phyloP scores from a whole-genome alignment of 2,329 filamentous ascomycete genomes.

The Aspergillus niger region DNA sequence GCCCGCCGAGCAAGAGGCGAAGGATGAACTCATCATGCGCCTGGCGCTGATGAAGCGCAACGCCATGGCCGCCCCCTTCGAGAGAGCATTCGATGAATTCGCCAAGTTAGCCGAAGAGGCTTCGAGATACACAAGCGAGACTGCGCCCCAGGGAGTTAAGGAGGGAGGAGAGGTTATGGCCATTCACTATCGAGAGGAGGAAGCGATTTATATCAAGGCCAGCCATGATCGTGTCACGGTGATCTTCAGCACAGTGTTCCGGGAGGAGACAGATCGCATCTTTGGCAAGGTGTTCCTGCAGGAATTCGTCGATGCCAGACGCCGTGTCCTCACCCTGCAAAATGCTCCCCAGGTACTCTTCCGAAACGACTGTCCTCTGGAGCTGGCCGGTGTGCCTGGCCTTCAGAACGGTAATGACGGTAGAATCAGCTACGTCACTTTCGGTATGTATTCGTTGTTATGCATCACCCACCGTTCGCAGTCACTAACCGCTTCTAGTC shows the following conservation, averaged over 20 bases:
- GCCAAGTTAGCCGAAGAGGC: constrained; percentile 83
- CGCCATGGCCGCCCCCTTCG: constrained; percentile 97
- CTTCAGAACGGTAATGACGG: constrained; percentile 73
- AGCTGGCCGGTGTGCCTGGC: constrained; percentile 85
- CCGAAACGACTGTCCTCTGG: constrained; percentile 88
- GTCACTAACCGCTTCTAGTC: constrained; percentile 56
- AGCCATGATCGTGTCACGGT: constrained; percentile 96
- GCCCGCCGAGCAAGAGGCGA: constrained; percentile 79
- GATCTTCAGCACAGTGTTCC: constrained; percentile 97
- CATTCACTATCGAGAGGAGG: constrained; percentile 97
- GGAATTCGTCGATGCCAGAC: constrained; percentile 95
- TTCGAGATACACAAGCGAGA: constrained; percentile 88
- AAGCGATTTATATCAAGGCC: constrained; percentile 98
- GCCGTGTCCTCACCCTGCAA: constrained; percentile 78
- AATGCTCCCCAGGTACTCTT: constrained; percentile 98
- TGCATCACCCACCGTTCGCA: neutral
- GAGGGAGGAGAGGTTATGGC: constrained; percentile 93
- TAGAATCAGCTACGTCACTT: constrained; percentile 96
- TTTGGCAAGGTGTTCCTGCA: constrained; percentile 98
- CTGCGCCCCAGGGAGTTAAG: constrained; percentile 83
- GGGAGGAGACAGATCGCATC: constrained; percentile 95
- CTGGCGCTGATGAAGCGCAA: constrained; percentile 95
- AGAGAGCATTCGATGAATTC: constrained; percentile 93
- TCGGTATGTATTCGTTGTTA: constrained; percentile 62
- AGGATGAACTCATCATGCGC: constrained; percentile 81